A percentile compares a stretch with the other conserved stretches of the same genome.
Evolutionary conservation across 352 stramenopile species (phyloP).

Genomic region (Globisporangium recalcitrans): DNA sequence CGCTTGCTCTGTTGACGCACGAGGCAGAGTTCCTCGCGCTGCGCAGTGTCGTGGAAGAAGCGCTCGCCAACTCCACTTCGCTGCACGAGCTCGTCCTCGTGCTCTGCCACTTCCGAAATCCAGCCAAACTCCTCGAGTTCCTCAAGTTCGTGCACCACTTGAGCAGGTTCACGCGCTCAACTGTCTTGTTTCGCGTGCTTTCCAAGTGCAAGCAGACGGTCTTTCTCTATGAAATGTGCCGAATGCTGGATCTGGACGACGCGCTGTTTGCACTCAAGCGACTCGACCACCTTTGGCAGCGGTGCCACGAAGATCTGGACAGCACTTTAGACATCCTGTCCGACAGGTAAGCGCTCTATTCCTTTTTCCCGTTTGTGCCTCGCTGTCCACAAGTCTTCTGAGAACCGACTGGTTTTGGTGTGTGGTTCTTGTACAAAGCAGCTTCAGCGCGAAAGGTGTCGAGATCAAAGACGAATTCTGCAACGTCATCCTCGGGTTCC

Average conservation of each 20-base stretch:
- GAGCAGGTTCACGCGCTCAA: slow-evolving; percentile 16
- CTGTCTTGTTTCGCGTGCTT: slow-evolving; percentile 51
- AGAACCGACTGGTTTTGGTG: background rate
- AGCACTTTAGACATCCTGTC: slow-evolving; percentile 23
- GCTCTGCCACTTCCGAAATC: slow-evolving; percentile 41
- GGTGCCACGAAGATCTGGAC: slow-evolving; percentile 24
- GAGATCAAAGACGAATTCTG: slow-evolving; percentile 52
- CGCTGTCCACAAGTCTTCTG: too few species aligned
- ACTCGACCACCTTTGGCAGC: slow-evolving; percentile 51
- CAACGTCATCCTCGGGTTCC: slow-evolving; percentile 55
- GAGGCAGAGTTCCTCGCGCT: slow-evolving; percentile 35
- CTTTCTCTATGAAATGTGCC: slow-evolving; percentile 66
- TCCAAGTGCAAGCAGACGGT: slow-evolving; percentile 38
- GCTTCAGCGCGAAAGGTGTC: slow-evolving; percentile 5
- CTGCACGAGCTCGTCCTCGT: slow-evolving; percentile 45
- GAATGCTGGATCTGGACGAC: slow-evolving; percentile 58
- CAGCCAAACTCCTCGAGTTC: slow-evolving; percentile 29
- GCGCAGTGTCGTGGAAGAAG: slow-evolving; percentile 37
- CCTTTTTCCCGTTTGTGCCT: background rate
- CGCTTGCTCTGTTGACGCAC: slow-evolving; percentile 28
- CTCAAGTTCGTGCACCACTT: slow-evolving; percentile 42
- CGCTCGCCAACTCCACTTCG: slow-evolving; percentile 27
- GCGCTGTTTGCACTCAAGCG: slow-evolving; percentile 52
- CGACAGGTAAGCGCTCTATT: background rate
- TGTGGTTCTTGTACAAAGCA: background rate